Conservation (phyloP, 2,329 filamentous ascomycete species). For the Colletotrichum lupini region DNA sequence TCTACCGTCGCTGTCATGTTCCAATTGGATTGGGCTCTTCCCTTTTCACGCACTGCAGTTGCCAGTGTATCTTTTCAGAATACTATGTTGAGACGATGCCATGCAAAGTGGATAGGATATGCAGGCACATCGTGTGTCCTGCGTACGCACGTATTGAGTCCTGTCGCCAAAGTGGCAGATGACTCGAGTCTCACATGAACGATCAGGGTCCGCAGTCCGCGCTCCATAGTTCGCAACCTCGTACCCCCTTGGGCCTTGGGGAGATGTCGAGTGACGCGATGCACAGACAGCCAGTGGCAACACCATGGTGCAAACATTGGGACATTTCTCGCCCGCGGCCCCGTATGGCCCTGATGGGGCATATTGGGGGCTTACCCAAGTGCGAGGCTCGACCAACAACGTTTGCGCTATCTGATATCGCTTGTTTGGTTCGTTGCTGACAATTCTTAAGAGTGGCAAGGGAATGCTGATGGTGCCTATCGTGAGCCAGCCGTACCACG, state of each 20-base stretch:
- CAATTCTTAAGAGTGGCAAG: not conserved
- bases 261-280: slow-evolving; percentile 1
- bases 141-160: slow-evolving; percentile 9
- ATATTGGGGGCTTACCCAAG: not conserved
- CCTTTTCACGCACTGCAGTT: not conserved
- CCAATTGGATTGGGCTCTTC: not conserved
- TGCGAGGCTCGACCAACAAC: not conserved
- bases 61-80: not conserved
- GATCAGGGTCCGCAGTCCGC: not conserved
- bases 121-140: not conserved
- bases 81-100: not conserved
- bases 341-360: not conserved
- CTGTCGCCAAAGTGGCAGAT: slow-evolving; percentile 1
- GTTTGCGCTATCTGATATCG: not conserved
- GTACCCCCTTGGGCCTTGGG: too few species aligned
- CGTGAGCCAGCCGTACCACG: not conserved
- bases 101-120: not conserved
- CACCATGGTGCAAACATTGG: slow-evolving; percentile 20
- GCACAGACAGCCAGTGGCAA: slow-evolving; percentile 19
- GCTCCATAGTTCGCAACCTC: not conserved
- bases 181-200: slow-evolving; percentile 3
- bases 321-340: not conserved
- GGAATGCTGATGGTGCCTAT: not conserved
- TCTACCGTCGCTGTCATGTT: not conserved
- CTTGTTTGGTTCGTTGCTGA: not conserved